Evolutionary conservation across 306 rosid genomes (phyloP).

Genomic region (Cucumis cinereus): DNA sequence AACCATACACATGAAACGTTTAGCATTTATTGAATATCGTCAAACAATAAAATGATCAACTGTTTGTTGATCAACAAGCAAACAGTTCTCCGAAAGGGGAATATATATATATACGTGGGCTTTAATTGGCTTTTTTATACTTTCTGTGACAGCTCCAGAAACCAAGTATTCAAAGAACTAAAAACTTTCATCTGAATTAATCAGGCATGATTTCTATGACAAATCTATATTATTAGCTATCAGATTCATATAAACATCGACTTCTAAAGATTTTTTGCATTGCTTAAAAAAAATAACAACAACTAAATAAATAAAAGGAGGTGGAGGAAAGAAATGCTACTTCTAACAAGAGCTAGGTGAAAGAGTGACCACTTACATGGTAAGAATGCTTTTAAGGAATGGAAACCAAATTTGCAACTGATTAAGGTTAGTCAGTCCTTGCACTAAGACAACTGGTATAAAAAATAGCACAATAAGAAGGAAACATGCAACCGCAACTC

Average conservation of each 20-base stretch:
- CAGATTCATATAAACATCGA: not conserved
- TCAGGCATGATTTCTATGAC: not conserved
- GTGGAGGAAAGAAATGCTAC: not conserved
- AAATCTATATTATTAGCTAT: not conserved
- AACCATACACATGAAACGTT: not conserved
- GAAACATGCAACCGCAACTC: conserved; percentile 36
- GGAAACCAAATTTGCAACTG: conserved; percentile 78
- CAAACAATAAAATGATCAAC: not conserved
- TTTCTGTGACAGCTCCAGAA: not conserved
- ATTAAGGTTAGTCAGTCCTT: conserved; percentile 69
- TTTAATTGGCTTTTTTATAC: not conserved
- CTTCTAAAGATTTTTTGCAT: not conserved
- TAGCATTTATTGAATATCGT: not conserved
- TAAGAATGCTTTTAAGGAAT: conserved; percentile 59
- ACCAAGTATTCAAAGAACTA: not conserved
- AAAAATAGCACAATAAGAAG: conserved; percentile 62
- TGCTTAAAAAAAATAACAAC: not conserved
- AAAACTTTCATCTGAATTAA: not conserved
- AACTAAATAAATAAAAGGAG: too few relatives aligned
- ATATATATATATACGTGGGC: not conserved
- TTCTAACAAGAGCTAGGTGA: conserved; percentile 1
- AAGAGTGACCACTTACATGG: conserved; percentile 46
- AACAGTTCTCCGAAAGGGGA: not conserved
- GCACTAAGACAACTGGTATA: conserved; percentile 64
- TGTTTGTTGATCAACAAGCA: not conserved